Evolutionary conservation across 2,329 filamentous ascomycete genomes (phyloP), one percentile per base, ranked within the genome.

Genomic region (Aspergillus pseudoterreus): DNA sequence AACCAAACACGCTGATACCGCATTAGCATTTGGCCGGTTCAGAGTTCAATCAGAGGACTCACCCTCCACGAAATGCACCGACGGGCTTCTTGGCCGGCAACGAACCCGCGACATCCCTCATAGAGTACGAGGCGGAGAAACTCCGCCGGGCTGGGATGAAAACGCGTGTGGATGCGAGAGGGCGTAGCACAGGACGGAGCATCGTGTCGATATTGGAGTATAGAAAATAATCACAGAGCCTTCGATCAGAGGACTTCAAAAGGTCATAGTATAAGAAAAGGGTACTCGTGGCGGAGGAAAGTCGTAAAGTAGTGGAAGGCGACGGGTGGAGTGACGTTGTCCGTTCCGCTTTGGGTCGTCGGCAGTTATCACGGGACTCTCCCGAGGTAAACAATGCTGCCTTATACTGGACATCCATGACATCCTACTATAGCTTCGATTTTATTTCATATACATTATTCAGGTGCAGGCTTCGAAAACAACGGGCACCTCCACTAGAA

Each of bases 1-100:
- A 97, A 47, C 92, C 92, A 64, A 96, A 90, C 54, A 96, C 77
- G 52, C 92, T 96, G 55, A 15, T 32, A 44, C 12, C 14, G 1
- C 9, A 38, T 49, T 21, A 51, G 41, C 27, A 51, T 27, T 45
- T 49, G 50, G 32, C 43, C 33, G 19, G 21, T 44, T 12, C 38
- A 11, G 9, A 6, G n/a, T 6, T 44, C 42, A 21, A 4, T 27
- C 38, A 41, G 10, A 42, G 32, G 50, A 77, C 83, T 78, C 71
- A 88, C 86, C 85, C 85, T 77, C 84, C 85, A 66, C 86, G 75
- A 67, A 88, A 88, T 60, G 85, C 85, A 50, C 85, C 85, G 47
- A 88, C 80, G 6, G 86, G 85, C 69, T 82, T 87, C 68, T 77
- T 79, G n/a, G 78, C 74, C 24, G 83, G 78, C 49, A 81, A 70